These are phyloP conservation scores for Actinidia arguta DNA, from an alignment of 179 eudicot genomes.

Conservation along the genomic window DNA sequence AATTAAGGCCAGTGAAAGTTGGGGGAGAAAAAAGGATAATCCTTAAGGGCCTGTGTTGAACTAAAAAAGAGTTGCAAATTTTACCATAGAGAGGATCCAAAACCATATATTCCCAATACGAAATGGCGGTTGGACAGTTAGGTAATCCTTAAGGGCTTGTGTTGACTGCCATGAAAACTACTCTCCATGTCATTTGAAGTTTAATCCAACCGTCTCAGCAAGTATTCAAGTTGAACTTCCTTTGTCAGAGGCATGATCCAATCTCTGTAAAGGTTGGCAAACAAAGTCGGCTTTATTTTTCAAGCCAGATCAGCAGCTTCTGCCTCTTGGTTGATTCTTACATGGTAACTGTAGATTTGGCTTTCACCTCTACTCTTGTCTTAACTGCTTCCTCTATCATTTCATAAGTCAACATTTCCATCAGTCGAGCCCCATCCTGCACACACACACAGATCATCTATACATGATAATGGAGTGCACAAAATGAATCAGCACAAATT, in stretches of 20 bases:
- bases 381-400: constrained; percentile 60
- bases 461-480: neutral
- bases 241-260: constrained; percentile 81
- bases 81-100: no score
- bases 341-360: constrained; percentile 56
- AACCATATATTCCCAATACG: no score
- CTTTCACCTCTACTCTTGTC: constrained; percentile 63
- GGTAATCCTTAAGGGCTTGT: no score
- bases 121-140: no score
- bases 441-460: neutral
- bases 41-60: no score
- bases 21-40: no score
- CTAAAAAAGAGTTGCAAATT: no score
- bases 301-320: constrained; percentile 46
- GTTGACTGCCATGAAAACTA: neutral
- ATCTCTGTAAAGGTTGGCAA: constrained; percentile 65
- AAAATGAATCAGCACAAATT: neutral
- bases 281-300: constrained; percentile 62
- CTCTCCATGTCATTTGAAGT: neutral
- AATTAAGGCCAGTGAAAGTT: no score
- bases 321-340: constrained; percentile 41
- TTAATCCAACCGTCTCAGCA: constrained; percentile 70
- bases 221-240: constrained; percentile 68
- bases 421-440: constrained; percentile 57
- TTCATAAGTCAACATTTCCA: constrained; percentile 67